Percentiles rank a stretch among this genome's conserved stretches.
Conservation (phyloP, 2,329 filamentous ascomycete species). For the Botrytis galanthina region DNA sequence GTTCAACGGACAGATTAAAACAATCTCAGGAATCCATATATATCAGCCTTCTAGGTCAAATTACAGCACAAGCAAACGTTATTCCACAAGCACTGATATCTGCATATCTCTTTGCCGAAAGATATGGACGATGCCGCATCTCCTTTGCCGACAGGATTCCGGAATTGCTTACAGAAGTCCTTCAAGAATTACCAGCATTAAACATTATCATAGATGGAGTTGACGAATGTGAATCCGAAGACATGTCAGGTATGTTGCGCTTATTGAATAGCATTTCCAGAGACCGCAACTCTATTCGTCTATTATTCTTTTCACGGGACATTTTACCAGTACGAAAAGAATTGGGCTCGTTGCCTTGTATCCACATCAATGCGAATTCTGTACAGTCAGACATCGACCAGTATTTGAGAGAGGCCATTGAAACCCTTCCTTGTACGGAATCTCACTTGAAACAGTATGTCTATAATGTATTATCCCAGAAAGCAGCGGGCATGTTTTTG, state of each 20-base stretch:
- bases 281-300: conserved; percentile 4
- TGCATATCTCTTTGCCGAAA: conserved; percentile 11
- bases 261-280: neutral
- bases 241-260: conserved; percentile 14
- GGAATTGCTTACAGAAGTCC: neutral
- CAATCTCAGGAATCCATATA: conserved; percentile 15
- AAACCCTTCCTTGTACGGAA: conserved; percentile 14
- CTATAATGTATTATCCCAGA: conserved; percentile 13
- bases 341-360: neutral
- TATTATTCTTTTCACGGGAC: conserved; percentile 18
- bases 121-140: conserved; percentile 19
- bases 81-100: conserved; percentile 10
- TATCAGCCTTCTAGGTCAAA: conserved; percentile 17
- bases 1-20: conserved; percentile 13
- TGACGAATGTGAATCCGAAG: conserved; percentile 18
- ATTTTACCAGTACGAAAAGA: conserved; percentile 16
- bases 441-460: conserved; percentile 19
- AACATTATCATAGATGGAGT: conserved; percentile 18
- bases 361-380: conserved; percentile 11
- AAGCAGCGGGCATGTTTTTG: conserved; percentile 18
- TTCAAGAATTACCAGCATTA: conserved; percentile 1
- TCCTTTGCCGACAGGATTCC: conserved; percentile 14
- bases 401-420: conserved; percentile 17
- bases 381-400: conserved; percentile 7
- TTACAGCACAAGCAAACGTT: neutral